phyloP scores from a whole-genome alignment of 768 basidiomycete genomes.

The Russula sp. region DNA sequence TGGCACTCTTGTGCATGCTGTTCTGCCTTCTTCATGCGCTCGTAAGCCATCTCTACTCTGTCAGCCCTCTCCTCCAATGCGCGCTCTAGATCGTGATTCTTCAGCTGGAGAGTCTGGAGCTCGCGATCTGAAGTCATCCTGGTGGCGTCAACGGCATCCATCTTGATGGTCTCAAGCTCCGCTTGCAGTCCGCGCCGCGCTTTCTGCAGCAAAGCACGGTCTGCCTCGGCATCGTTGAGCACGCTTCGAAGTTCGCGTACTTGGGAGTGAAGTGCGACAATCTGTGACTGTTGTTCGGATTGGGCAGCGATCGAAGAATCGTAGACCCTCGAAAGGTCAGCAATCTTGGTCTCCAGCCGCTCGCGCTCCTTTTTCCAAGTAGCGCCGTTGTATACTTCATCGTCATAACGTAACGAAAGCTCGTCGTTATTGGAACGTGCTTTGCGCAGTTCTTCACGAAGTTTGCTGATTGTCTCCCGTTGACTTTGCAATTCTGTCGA shows the following conservation, averaged over 20 bases:
- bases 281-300: conserved; percentile 77
- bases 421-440: conserved; percentile 71
- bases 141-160: conserved; percentile 63
- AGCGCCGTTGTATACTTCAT: conserved; percentile 69
- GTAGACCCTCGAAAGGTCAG: conserved; percentile 67
- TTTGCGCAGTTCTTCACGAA: conserved; percentile 77
- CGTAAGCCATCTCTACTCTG: conserved; percentile 61
- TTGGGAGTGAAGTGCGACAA: conserved; percentile 78
- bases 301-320: conserved; percentile 67
- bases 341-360: conserved; percentile 76
- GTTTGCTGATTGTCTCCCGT: conserved; percentile 64
- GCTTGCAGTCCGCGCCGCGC: conserved; percentile 75
- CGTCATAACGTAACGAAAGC: conserved; percentile 66
- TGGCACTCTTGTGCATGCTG: conserved; percentile 68
- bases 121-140: conserved; percentile 69
- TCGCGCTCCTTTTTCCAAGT: conserved; percentile 89
- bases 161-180: conserved; percentile 74
- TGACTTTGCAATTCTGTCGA: conserved; percentile 66
- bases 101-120: conserved; percentile 65
- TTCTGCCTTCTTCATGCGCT: conserved; percentile 80
- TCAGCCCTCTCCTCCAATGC: conserved; percentile 75
- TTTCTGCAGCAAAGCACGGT: conserved; percentile 71
- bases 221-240: conserved; percentile 81
- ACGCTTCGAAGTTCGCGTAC: conserved; percentile 76
- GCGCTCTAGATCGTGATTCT: conserved; percentile 77